These are phyloP conservation scores for Angomonas ambiguus DNA, from an alignment of 208 protist species.

Conservation along the genomic window DNA sequence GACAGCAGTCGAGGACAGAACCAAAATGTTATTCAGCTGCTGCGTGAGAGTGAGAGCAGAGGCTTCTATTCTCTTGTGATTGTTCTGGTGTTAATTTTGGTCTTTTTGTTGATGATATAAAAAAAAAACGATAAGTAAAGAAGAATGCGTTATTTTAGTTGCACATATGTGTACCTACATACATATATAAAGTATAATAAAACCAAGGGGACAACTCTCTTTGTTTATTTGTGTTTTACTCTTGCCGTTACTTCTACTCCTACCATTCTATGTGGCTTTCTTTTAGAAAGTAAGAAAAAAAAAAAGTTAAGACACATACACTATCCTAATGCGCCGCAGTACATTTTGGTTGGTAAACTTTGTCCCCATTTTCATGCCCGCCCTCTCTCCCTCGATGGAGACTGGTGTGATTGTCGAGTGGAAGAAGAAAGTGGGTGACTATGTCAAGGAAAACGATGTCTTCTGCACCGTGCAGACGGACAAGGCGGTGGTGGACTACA, in stretches of 20 bases:
- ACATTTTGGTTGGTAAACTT: slow-evolving; percentile 68
- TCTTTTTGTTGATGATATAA: slow-evolving; percentile 65
- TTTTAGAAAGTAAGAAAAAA: slow-evolving; percentile 4
- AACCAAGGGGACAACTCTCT: too few relatives aligned
- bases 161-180: too few relatives aligned
- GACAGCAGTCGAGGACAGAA: slow-evolving; percentile 80
- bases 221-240: too few relatives aligned
- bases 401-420: slow-evolving; percentile 80
- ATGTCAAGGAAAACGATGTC: slow-evolving; percentile 91
- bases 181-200: too few relatives aligned
- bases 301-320: slow-evolving; percentile 7
- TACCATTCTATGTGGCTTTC: background rate
- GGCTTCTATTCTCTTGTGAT: slow-evolving; percentile 68
- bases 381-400: slow-evolving; percentile 88
- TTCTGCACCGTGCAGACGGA: slow-evolving; percentile 96
- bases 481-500: slow-evolving; percentile 97
- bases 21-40: slow-evolving; percentile 58
- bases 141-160: too few relatives aligned
- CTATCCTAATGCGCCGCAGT: slow-evolving; percentile 71
- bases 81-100: slow-evolving; percentile 59
- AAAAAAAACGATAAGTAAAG: too few relatives aligned
- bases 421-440: slow-evolving; percentile 92
- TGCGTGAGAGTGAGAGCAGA: slow-evolving; percentile 61
- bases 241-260: too few relatives aligned
- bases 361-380: slow-evolving; percentile 82